These are phyloP conservation scores for Volvox carteri DNA, from an alignment of 163 green algal genomes.

Conservation along the genomic window DNA sequence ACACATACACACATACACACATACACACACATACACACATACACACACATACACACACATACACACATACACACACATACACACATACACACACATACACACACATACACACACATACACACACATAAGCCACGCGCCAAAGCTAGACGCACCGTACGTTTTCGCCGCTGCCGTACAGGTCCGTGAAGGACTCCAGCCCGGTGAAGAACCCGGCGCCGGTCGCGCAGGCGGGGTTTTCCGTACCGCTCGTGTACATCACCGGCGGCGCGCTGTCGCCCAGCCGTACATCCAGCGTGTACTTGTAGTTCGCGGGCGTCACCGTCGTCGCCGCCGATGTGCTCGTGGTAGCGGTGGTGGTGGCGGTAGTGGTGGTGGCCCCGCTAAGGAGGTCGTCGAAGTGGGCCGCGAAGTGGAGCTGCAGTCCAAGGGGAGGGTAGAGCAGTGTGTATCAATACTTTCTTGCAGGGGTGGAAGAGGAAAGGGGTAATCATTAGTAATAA, in stretches of 20 bases:
- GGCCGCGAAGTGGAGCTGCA: constrained; percentile 25
- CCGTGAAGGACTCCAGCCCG: neutral
- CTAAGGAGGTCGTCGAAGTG: neutral
- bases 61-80: too few relatives aligned
- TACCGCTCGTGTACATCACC: neutral
- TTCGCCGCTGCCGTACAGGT: constrained; percentile 35
- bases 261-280: neutral
- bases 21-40: too few relatives aligned
- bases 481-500: too few relatives aligned
- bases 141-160: constrained; percentile 29
- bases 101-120: too few relatives aligned
- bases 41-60: too few relatives aligned
- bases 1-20: too few relatives aligned
- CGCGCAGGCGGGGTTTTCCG: neutral
- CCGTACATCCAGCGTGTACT: constrained; percentile 11
- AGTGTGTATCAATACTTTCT: too few relatives aligned
- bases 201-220: neutral
- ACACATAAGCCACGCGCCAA: too few relatives aligned
- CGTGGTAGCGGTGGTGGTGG: neutral
- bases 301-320: neutral
- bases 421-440: too few relatives aligned
- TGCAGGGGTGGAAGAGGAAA: too few relatives aligned
- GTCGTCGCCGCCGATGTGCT: neutral
- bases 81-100: neutral
- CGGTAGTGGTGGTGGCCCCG: neutral